A percentile compares a stretch with the other conserved stretches of the same genome.
Evolutionary conservation across 768 basidiomycete species (phyloP).

Genomic region (Baorangia bicolor): DNA sequence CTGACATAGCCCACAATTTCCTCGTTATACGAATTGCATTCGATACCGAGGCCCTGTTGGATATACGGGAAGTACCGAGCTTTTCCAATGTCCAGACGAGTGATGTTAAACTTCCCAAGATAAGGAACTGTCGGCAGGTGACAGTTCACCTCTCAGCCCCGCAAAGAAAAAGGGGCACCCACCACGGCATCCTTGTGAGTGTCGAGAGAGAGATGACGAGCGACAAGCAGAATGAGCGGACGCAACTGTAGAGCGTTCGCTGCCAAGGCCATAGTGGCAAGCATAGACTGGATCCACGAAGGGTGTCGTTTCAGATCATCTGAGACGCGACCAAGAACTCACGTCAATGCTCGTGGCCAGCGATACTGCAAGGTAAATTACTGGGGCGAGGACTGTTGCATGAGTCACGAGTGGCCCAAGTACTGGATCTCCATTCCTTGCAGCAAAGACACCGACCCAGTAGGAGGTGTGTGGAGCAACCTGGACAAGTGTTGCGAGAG

Average conservation of each 20-base stretch:
- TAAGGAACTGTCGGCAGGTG: constrained; percentile 20
- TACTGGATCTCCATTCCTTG: constrained; percentile 49
- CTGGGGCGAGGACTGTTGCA: constrained; percentile 51
- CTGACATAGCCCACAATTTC: constrained; percentile 13
- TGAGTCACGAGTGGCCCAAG: constrained; percentile 64
- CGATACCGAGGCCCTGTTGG: neutral
- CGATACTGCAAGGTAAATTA: constrained; percentile 51
- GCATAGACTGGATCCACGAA: constrained; percentile 13
- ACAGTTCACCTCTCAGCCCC: constrained; percentile 1
- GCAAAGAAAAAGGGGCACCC: constrained; percentile 3
- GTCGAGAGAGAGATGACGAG: constrained; percentile 20
- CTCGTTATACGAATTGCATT: neutral
- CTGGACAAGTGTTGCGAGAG: constrained; percentile 42
- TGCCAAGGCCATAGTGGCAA: constrained; percentile 26
- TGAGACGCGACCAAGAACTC: constrained; percentile 17
- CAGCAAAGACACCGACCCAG: constrained; percentile 61
- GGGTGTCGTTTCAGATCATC: neutral
- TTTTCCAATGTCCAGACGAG: constrained; percentile 15
- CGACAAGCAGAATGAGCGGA: constrained; percentile 17
- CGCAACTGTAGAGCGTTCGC: constrained; percentile 28
- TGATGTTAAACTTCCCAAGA: constrained; percentile 19
- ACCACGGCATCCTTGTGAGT: constrained; percentile 22
- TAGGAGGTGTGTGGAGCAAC: constrained; percentile 63
- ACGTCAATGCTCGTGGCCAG: constrained; percentile 44
- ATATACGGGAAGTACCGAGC: neutral